Conservation (phyloP, 2,329 filamentous ascomycete species). For the Phialemonium atrogriseum region DNA sequence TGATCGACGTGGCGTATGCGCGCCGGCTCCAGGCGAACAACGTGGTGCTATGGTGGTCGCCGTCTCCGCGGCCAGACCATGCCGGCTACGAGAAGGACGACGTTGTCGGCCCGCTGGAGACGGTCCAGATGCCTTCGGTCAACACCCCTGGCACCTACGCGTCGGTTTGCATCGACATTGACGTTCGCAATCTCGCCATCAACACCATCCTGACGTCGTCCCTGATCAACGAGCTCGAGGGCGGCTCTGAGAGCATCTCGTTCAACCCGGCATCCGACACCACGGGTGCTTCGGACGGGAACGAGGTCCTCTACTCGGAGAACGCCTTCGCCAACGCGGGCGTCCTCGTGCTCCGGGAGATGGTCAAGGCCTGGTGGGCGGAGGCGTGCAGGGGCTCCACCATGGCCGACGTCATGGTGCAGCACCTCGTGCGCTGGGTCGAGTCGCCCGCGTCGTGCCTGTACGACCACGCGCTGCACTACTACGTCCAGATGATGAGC, state of each 20-base stretch:
- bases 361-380: conserved; percentile 98
- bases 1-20: conserved; percentile 95
- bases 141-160: conserved; percentile 93
- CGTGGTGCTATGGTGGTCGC: conserved; percentile 96
- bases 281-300: conserved; percentile 45
- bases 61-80: conserved; percentile 80
- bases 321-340: conserved; percentile 90
- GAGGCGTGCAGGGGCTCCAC: conserved; percentile 83
- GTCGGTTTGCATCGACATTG: conserved; percentile 92
- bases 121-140: conserved; percentile 82
- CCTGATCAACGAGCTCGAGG: conserved; percentile 92
- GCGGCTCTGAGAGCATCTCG: conserved; percentile 74
- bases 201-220: conserved; percentile 97
- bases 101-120: conserved; percentile 72
- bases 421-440: conserved; percentile 95
- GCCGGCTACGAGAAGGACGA: conserved; percentile 94
- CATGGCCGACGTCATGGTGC: conserved; percentile 97
- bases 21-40: conserved; percentile 82
- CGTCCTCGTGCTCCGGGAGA: conserved; percentile 84
- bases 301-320: conserved; percentile 70
- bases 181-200: conserved; percentile 89
- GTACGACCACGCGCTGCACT: conserved; percentile 88
- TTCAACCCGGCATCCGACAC: conserved; percentile 71
- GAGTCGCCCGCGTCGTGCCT: conserved; percentile 89
- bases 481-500: conserved; percentile 98